Percentiles rank a stretch among this genome's conserved stretches.
Conservation (phyloP, 768 basidiomycete genomes). For the Saitozyma sp. region DNA sequence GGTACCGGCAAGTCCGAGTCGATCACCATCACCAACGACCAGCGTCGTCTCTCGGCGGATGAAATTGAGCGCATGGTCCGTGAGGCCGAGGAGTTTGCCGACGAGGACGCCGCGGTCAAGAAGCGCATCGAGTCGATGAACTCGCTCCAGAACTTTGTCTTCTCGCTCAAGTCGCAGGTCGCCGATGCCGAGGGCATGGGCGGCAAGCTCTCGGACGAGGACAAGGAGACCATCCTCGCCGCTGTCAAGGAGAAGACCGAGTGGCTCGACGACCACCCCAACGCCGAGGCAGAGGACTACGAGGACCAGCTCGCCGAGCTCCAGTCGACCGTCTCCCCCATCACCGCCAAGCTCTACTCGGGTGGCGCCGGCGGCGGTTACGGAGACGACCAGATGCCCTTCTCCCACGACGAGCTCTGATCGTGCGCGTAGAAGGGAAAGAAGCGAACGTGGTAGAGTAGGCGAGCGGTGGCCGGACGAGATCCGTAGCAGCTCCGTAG, state of each 20-base stretch:
- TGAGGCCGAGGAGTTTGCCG: slow-evolving; percentile 80
- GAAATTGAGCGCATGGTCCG: slow-evolving; percentile 97
- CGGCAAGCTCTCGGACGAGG: slow-evolving; percentile 62
- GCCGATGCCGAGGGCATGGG: slow-evolving; percentile 86
- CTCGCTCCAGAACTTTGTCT: slow-evolving; percentile 58
- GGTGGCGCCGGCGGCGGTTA: slow-evolving; percentile 51
- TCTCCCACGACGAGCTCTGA: slow-evolving; percentile 63
- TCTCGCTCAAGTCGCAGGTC: slow-evolving; percentile 82
- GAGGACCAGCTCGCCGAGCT: slow-evolving; percentile 78
- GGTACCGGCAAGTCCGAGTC: slow-evolving; percentile 83
- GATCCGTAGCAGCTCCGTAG: too few species aligned
- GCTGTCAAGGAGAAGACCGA: slow-evolving; percentile 84
- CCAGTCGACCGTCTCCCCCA: slow-evolving; percentile 58
- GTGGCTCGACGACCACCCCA: slow-evolving; percentile 82
- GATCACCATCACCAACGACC: slow-evolving; percentile 63
- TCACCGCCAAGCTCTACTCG: slow-evolving; percentile 70
- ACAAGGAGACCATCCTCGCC: slow-evolving; percentile 63
- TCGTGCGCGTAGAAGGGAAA: not conserved
- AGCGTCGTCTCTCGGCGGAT: slow-evolving; percentile 94
- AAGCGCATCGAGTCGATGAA: slow-evolving; percentile 56
- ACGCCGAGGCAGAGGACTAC: slow-evolving; percentile 78
- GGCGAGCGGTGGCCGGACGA: too few species aligned
- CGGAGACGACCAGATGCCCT: slow-evolving; percentile 57
- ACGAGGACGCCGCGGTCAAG: slow-evolving; percentile 53
- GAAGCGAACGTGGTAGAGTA: too few species aligned